Base-by-base conservation (phyloP, 371 early-diverging fungal species). In the Phascolomyces articulosus region DNA sequence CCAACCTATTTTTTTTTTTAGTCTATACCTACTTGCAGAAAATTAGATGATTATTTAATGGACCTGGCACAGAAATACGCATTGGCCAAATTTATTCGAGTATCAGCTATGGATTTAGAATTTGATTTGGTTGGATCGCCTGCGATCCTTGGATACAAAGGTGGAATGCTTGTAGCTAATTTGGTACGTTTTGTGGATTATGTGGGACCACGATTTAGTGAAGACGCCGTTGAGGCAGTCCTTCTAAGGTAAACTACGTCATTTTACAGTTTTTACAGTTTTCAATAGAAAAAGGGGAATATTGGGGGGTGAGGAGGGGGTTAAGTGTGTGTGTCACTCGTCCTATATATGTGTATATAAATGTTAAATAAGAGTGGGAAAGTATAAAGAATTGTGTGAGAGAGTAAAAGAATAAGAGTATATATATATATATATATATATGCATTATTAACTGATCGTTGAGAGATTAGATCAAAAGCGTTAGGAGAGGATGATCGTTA, bases 71-170 rank as follows among this genome's bases (percentile, higher is more conserved):
- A 69, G 28, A 83, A 79, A 66, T 85, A 80, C 63, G 65, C 73
- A 41, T 40, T 75, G 24, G 84, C 83, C 54, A 82, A 82, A 57
- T 84, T 85, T 55, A 67, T 85, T 16, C 66, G 82, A 20, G 74
- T 83, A 16, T 73, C 77, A n/a, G 84, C 84, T 8, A n/a, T 53
- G 21, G 81, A 84, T 21, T 60, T 79, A 2, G 78, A 79, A 2
- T 85, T 85, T 60, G 86, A 85, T 70, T 65, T 79, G 18, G 77
- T 82, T 24, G 86, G 75, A 27, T 78, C 84, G 40, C 84, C 86
- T 54, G 79, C 84, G n/a, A 70, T 85, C 38, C 60, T 85, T 29
- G 80, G 67, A 38, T 85, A 85, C 70, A 73, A 75, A 62, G 68
- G 72, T 58, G 84, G 84, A 13, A 56, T 70, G 10, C 67, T 85